A percentile compares a stretch with the other conserved stretches of the same genome.
Conservation (phyloP, 2,329 filamentous ascomycete genomes). For the Calonectria crousiana region DNA sequence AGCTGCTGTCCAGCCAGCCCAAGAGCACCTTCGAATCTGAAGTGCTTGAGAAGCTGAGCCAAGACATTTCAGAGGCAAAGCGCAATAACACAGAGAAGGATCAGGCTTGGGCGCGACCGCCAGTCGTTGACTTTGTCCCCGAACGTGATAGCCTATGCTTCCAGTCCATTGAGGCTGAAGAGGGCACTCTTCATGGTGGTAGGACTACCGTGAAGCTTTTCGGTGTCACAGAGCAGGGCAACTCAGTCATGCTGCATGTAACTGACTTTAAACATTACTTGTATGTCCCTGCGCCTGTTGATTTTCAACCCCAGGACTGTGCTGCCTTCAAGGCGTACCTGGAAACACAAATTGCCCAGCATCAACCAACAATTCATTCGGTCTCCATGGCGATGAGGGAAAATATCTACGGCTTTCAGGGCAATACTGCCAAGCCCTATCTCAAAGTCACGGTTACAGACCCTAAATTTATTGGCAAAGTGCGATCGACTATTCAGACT, state of each 20-base stretch:
- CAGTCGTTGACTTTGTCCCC: conserved; percentile 65
- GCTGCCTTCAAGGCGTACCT: conserved; percentile 83
- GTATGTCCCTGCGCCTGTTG: conserved; percentile 88
- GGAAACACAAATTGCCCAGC: conserved; percentile 81
- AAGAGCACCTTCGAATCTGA: conserved; percentile 96
- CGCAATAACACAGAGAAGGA: conserved; percentile 91
- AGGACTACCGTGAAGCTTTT: conserved; percentile 88
- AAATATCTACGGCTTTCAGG: conserved; percentile 94
- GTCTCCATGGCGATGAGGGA: conserved; percentile 87
- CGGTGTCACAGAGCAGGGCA: conserved; percentile 84
- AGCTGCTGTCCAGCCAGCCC: conserved; percentile 77
- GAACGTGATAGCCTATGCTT: conserved; percentile 81
- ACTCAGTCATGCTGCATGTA: conserved; percentile 95
- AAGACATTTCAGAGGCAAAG: conserved; percentile 89
- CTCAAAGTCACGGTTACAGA: conserved; percentile 94
- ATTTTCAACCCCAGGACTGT: conserved; percentile 84
- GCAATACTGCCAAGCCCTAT: conserved; percentile 91
- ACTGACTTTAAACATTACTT: conserved; percentile 97
- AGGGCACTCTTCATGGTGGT: conserved; percentile 84
- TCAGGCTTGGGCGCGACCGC: conserved; percentile 84
- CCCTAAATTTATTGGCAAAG: conserved; percentile 82
- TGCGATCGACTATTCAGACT: conserved; percentile 81
- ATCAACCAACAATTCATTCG: conserved; percentile 80
- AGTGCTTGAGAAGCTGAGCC: conserved; percentile 94
- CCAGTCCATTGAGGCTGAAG: conserved; percentile 95